Evolutionary conservation across 2,329 filamentous ascomycete species (phyloP), one percentile per base, ranked within the genome.

Genomic region (Colletotrichum incanum): DNA sequence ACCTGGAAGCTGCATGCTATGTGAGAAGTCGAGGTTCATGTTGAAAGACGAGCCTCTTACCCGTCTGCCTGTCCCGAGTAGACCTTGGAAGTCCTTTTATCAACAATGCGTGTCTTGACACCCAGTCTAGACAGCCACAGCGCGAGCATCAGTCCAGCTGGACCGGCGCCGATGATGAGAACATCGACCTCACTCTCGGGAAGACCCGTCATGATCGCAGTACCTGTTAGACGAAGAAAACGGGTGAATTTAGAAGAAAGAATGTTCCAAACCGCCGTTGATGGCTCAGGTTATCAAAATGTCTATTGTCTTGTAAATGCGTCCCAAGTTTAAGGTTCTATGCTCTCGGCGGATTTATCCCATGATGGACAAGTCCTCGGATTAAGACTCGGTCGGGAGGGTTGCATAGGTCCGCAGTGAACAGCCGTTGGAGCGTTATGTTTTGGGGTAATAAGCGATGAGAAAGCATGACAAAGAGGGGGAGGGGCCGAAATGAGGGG

Each of bases 31-130:
- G 52, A 45, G 2, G n/a, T 26, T 26, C 20, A 11, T 11, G 14
- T 6, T 9, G 4, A 9, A 20, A 14, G 5, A 4, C 3, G 16
- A 92, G 1, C 88, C 79, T 93, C 90, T 9, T 80, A 79, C 28
- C 85, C 84, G 71, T 87, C 84, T 37, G 85, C 84, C 73, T 87
- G 84, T 1, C 85, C 84, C 7, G 79, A 80, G 74, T 81, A 82
- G 43, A 86, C 76, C 73, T 83, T 79, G 73, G 78, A 74, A 16
- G 79, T 79, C 26, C 84, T 79, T 76, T 86, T 86, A 75, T 86
- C 85, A 9, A 86, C 77, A 43, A 86, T 82, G n/a, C 84, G 81
- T 5, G 83, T 77, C 31, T 79, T 78, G 68, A 86, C 75, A 12
- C 83, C 83, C 45, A 81, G 80, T 55, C 81, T 79, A 1, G 84